Percentiles rank a stretch among this genome's conserved stretches.
Conservation (phyloP, 2,329 filamentous ascomycete species). For the Didymella sp. region DNA sequence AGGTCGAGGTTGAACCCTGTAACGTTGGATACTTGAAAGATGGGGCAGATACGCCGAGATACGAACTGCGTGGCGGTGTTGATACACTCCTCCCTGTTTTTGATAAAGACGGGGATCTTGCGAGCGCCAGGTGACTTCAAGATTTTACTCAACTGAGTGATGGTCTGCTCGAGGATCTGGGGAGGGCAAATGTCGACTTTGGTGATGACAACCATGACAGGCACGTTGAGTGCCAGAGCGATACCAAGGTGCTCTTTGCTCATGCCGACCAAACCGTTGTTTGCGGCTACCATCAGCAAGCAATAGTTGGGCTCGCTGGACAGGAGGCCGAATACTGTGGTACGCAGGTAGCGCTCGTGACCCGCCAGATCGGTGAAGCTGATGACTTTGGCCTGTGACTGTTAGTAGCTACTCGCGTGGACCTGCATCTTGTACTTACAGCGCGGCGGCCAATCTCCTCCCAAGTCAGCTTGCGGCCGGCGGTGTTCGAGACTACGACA, state of each 20-base stretch:
- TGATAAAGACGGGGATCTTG: conserved; percentile 97
- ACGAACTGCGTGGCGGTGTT: conserved; percentile 97
- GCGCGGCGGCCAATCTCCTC: conserved; percentile 96
- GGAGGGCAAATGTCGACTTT: conserved; percentile 99
- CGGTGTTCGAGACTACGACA: conserved; percentile 79
- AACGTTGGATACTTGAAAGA: conserved; percentile 98
- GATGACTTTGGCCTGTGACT: conserved; percentile 79
- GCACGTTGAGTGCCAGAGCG: conserved; percentile 90
- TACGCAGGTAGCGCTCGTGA: conserved; percentile 92
- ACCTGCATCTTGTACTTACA: conserved; percentile 47
- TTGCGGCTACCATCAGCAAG: conserved; percentile 96
- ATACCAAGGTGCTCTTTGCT: conserved; percentile 98
- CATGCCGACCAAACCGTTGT: conserved; percentile 97
- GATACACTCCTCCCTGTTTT: conserved; percentile 87
- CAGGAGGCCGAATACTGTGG: conserved; percentile 93
- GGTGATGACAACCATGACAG: conserved; percentile 96
- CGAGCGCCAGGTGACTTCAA: conserved; percentile 90
- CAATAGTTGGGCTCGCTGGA: conserved; percentile 98
- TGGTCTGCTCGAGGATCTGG: conserved; percentile 91
- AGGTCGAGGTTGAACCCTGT: conserved; percentile 90
- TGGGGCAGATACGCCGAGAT: conserved; percentile 90
- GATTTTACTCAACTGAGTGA: conserved; percentile 89
- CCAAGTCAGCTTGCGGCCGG: conserved; percentile 90
- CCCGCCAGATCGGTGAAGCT: conserved; percentile 95
- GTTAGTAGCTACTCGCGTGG: conserved; percentile 18